Evolutionary conservation across 768 basidiomycete species (phyloP), one percentile per base, ranked within the genome.

Genomic region (Lactarius hengduanensis): DNA sequence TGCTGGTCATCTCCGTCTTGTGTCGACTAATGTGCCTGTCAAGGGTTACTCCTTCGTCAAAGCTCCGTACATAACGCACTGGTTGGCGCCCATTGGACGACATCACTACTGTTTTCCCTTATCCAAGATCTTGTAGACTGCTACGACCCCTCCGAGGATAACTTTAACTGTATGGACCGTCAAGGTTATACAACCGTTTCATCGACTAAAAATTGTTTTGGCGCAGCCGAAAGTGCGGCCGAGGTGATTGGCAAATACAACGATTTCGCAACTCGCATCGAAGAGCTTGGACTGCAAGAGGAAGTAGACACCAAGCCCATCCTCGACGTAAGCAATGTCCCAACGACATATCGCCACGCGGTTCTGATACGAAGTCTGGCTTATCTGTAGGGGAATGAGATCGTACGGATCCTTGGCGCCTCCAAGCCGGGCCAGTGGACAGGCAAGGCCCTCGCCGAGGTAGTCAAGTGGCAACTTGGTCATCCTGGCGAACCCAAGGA

Each of bases 391-490:
- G 96, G 96, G 1, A 84, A 80, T 34, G 86, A 90, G 63, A 80
- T 94, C 40, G 77, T 83, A 2, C 67, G 76, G 26, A 74, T 84
- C 10, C 78, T 96, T 6, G 82, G 77, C 2, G 80, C 80, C 20
- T 73, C 76, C 3, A 85, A 81, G 67, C 82, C 87, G 1, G 94
- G 94, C 2, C 82, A 86, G 2, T 88, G 93, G 86, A 86, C 88
- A 6, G 83, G 84, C 38, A 77, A 81, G 34, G 81, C 88, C 7
- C 79, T 93, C 22, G 78, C 81, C n/a, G 82, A 81, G 57, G 81
- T 98, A 30, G 73, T 93, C 22, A 84, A 88, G 66, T 98, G 95
- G 96, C 94, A 95, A 71, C 81, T 98, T 8, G 87, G 85, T 41
- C 78, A 94, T 74, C 92, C 95, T 0, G 72, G 80, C 2, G 83